A percentile compares a stretch with the other conserved stretches of the same genome.
These are phyloP conservation scores for Allium cepa DNA, from an alignment of 106 monocot genomes.

Conservation along the genomic window DNA sequence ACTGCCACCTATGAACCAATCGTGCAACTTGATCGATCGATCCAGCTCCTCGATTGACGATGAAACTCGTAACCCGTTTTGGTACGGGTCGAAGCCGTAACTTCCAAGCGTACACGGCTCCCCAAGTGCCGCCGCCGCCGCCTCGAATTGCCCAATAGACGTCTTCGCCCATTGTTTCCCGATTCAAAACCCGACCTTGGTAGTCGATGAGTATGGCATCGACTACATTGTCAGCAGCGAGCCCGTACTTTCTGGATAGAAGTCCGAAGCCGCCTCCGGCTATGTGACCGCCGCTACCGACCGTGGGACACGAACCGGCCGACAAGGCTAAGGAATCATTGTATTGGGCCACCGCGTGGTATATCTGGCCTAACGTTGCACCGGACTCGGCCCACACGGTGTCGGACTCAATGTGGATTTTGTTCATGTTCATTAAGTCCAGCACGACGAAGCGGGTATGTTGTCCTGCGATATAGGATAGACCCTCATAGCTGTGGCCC, in stretches of 20 bases:
- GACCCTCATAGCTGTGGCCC: conserved; percentile 54
- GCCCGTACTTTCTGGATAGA: conserved; percentile 46
- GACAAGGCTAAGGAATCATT: conserved; percentile 22
- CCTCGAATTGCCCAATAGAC: conserved; percentile 68
- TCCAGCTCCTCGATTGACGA: conserved; percentile 25
- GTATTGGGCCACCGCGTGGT: conserved; percentile 24
- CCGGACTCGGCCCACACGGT: conserved; percentile 62
- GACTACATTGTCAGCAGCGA: conserved; percentile 60
- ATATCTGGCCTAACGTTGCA: conserved; percentile 48
- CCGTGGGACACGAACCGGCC: conserved; percentile 57
- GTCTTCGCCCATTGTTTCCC: conserved; percentile 40
- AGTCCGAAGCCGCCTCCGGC: conserved; percentile 63
- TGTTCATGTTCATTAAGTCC: conserved; percentile 28
- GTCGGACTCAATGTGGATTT: conserved; percentile 7
- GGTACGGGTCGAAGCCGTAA: conserved; percentile 35
- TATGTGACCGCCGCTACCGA: conserved; percentile 46
- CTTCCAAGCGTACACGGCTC: conserved; percentile 46
- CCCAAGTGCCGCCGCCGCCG: conserved; percentile 60
- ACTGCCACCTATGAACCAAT: conserved; percentile 49
- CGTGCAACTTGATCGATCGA: conserved; percentile 15
- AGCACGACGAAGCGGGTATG: conserved; percentile 11
- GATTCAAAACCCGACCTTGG: conserved; percentile 16
- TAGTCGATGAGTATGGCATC: conserved; percentile 45
- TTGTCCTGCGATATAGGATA: conserved; percentile 18
- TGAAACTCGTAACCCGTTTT: conserved; percentile 21